Evolutionary conservation across 495 filamentous ascomycete species (phyloP).

Genomic region (Xylaria bambusicola): DNA sequence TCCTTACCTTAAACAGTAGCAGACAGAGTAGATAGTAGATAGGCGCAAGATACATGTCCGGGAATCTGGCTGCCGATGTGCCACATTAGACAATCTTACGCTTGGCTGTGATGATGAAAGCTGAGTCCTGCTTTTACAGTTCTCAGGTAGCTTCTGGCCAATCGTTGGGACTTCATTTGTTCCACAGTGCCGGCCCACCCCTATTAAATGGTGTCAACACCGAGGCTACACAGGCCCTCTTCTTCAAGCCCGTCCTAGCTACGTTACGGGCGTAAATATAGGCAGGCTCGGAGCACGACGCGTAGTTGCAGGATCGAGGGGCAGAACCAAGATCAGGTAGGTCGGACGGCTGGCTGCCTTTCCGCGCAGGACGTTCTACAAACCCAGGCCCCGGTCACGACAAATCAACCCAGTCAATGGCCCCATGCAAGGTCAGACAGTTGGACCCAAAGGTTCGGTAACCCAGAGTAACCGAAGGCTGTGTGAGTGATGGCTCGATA

Average conservation of each 20-base stretch:
- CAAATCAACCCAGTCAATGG: background rate
- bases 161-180: background rate
- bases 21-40: background rate
- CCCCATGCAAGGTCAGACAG: slow-evolving; percentile 6
- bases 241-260: slow-evolving; percentile 21
- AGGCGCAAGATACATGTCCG: background rate
- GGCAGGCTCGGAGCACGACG: slow-evolving; percentile 32
- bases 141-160: background rate
- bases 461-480: slow-evolving; percentile 17
- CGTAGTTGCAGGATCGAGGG: slow-evolving; percentile 39
- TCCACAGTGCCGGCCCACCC: slow-evolving; percentile 4
- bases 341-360: slow-evolving; percentile 35
- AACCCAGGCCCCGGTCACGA: slow-evolving; percentile 7
- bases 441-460: slow-evolving; percentile 18
- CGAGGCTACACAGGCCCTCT: slow-evolving; percentile 12
- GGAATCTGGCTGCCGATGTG: background rate
- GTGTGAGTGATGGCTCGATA: background rate
- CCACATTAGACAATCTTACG: slow-evolving; percentile 10
- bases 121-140: slow-evolving; percentile 13
- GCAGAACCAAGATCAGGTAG: slow-evolving; percentile 40
- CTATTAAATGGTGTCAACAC: slow-evolving; percentile 9
- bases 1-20: background rate
- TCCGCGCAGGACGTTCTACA: slow-evolving; percentile 17
- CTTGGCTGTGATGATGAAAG: background rate
- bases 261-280: slow-evolving; percentile 37